Base-by-base conservation (phyloP, 495 filamentous ascomycete species). In the Endocarpon pusillum region DNA sequence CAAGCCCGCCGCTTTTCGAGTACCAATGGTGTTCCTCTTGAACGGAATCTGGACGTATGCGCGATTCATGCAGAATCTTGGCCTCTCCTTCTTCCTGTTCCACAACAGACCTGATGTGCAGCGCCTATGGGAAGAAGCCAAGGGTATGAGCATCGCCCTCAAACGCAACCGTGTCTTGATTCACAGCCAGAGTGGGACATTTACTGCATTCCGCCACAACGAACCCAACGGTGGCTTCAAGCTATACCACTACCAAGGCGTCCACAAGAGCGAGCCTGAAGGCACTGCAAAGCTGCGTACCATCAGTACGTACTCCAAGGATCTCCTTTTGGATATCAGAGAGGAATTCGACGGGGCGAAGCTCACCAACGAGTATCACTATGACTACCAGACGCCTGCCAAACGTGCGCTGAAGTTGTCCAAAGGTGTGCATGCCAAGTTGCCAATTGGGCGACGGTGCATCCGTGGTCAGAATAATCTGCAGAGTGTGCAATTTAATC, bases 401-500 rank as follows among this genome's bases (percentile, higher is more conserved):
- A 62, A 56, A 37, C 61, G 54, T 31, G 28, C 28, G 7, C 43
- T 53, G 19, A 52, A 46, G 8, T 38, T 56, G 3, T 46, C 45
- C 14, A 59, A 51, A 36, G 24, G 45, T 3, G 39, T 43, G 1
- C 34, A 35, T 17, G 39, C 45, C 7, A 61, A 55, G 26, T 51
- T 68, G 34, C 67, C 67, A 0, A 46, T 72, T 25, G 46, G 46
- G 17, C 48, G 66, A 21, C 57, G 54, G 11, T 71, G 69, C 39
- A 52, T 67, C 4, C 43, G 48, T 4, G 69, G 69, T 27, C 42
- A 55, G 16, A 51, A 61, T 35, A 44, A 62, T 23, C 53, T 59
- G 0, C 56, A 70, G 34, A 54, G 57, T 15, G 55, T 71, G 4
- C 56, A 62, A 25, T 75, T 71, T 43, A 66, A 73, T 42, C 43